Conservation (phyloP, 2,329 filamentous ascomycete species). For the Colletotrichum tofieldiae region DNA sequence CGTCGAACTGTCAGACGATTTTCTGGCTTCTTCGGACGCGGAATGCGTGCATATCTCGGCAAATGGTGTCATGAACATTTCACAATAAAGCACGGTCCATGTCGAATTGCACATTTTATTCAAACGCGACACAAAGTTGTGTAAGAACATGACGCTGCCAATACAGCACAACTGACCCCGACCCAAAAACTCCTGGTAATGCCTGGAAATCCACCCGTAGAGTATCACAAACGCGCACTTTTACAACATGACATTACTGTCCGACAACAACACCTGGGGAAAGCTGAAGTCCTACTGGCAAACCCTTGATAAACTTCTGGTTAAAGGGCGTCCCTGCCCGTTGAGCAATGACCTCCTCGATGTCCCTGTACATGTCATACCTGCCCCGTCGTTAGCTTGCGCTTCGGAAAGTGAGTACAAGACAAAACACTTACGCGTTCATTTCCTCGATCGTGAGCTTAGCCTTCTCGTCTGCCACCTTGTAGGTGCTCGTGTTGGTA, state of each 20-base stretch:
- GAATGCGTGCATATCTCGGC: background rate
- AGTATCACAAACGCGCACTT: background rate
- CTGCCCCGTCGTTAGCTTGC: conserved; percentile 48
- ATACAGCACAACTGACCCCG: background rate
- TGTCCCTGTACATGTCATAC: conserved; percentile 73
- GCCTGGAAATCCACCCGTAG: background rate
- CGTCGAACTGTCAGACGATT: background rate
- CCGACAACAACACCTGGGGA: conserved; percentile 63
- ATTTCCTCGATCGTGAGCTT: conserved; percentile 80
- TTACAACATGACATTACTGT: conserved; percentile 24
- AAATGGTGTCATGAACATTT: background rate
- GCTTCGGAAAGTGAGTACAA: rapidly evolving
- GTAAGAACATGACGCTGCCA: background rate
- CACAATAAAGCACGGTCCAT: conserved; percentile 5
- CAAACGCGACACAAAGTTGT: background rate
- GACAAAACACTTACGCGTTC: conserved; percentile 68
- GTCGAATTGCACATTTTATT: background rate
- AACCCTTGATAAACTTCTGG: conserved; percentile 58
- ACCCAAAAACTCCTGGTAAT: conserved; percentile 17
- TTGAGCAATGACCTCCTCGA: conserved; percentile 64
- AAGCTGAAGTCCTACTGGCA: conserved; percentile 64
- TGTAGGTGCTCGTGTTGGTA: conserved; percentile 69
- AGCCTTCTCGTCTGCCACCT: conserved; percentile 72
- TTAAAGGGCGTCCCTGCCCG: conserved; percentile 53
- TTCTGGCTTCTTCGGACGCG: background rate